Conservation (phyloP, 208 protist genomes). For the Phytomonas francai region DNA sequence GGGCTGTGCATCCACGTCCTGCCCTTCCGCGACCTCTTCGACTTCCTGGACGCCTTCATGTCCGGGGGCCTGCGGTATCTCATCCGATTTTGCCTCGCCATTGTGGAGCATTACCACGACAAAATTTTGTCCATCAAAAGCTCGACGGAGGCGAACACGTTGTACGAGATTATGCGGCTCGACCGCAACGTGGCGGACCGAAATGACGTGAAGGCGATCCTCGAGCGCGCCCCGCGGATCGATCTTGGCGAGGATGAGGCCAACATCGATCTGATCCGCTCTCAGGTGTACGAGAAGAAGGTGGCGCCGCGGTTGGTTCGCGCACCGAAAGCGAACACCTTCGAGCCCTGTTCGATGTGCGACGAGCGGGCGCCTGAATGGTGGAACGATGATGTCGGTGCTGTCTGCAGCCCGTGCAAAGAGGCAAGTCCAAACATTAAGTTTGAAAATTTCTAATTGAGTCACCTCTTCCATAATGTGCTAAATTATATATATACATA, state of each 20-base stretch:
- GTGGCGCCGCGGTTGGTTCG: slow-evolving; percentile 66
- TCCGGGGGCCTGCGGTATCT: slow-evolving; percentile 62
- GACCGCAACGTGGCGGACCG: slow-evolving; percentile 45
- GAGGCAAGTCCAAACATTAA: slow-evolving; percentile 19
- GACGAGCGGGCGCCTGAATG: slow-evolving; percentile 55
- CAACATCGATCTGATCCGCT: slow-evolving; percentile 55
- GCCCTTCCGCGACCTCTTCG: slow-evolving; percentile 72
- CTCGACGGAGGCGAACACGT: slow-evolving; percentile 35
- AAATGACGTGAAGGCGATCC: slow-evolving; percentile 54
- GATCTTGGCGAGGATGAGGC: slow-evolving; percentile 55
- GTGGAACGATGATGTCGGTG: slow-evolving; percentile 72
- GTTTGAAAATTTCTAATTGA: slow-evolving; percentile 56
- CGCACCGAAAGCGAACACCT: slow-evolving; percentile 69
- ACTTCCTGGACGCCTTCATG: slow-evolving; percentile 84
- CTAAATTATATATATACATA: background rate
- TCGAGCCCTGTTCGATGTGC: slow-evolving; percentile 81
- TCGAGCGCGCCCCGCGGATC: slow-evolving; percentile 46
- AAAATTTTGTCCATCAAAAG: slow-evolving; percentile 55
- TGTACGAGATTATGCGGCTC: slow-evolving; percentile 87
- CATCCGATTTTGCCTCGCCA: slow-evolving; percentile 76
- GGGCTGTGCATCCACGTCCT: slow-evolving; percentile 88
- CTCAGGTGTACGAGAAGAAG: slow-evolving; percentile 55
- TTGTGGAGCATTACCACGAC: slow-evolving; percentile 79
- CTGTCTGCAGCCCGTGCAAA: slow-evolving; percentile 66
- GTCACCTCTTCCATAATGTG: background rate